Evolutionary conservation across 768 basidiomycete species (phyloP).

Genomic region (Kwoniella pini): DNA sequence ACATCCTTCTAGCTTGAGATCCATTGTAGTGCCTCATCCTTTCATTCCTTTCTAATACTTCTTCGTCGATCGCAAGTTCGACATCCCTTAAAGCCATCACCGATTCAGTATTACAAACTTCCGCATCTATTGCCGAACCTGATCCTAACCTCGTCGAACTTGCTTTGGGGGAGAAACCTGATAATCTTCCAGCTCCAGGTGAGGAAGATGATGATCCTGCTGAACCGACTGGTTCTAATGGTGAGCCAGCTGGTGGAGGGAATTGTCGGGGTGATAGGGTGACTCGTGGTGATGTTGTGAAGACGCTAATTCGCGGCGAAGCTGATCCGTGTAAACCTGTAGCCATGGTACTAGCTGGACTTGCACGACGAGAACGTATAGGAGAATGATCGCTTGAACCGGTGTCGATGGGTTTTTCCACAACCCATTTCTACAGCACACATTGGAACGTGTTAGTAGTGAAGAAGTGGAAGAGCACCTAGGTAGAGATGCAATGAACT

Average conservation of each 20-base stretch:
- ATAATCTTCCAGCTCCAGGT: not conserved
- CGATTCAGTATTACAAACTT: constrained; percentile 37
- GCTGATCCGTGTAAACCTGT: not conserved
- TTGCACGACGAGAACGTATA: constrained; percentile 4
- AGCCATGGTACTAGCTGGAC: constrained; percentile 1
- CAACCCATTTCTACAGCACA: constrained; percentile 39
- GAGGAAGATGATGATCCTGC: constrained; percentile 10
- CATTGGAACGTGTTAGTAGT: not conserved
- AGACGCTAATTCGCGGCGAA: not conserved
- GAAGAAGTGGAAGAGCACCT: not conserved
- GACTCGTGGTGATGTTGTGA: not conserved
- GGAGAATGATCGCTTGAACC: constrained; percentile 12
- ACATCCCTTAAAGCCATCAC: constrained; percentile 39
- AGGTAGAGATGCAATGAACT: constrained; percentile 4
- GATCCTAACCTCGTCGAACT: constrained; percentile 17
- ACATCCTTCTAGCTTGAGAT: constrained; percentile 14
- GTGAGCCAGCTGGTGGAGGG: constrained; percentile 1
- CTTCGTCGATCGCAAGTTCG: constrained; percentile 41
- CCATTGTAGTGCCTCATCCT: constrained; percentile 4
- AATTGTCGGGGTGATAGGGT: constrained; percentile 1
- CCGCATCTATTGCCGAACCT: not conserved
- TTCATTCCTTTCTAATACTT: constrained; percentile 13
- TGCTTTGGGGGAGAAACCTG: constrained; percentile 1
- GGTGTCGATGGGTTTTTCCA: constrained; percentile 29
- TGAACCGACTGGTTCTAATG: constrained; percentile 13